Base-by-base conservation (phyloP, 1,284 basidiomycete genomes). In the Abortiporus biennis region DNA sequence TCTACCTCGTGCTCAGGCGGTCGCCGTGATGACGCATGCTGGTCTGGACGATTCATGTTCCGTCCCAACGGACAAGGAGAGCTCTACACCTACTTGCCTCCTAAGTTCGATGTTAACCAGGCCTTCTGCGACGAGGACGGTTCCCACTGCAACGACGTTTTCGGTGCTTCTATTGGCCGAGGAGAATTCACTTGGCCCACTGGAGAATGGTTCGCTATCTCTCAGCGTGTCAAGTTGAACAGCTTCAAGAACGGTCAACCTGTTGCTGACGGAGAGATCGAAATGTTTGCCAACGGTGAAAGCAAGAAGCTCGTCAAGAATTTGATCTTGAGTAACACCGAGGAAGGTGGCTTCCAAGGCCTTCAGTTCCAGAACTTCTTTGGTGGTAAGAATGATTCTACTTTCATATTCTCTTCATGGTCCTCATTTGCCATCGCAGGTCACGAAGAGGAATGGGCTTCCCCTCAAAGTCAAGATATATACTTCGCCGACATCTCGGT, bases 121-220 rank as follows among this genome's bases (percentile, higher is more conserved):
- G 59, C 62, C 0, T 62, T 85, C 1, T 88, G 83, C 57, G 47
- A 59, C 2, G 69, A 76, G 24, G 67, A 72, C 1, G 55, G 61
- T 32, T 80, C 81, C 0, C 68, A 70, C 12, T 86, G 85, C 61
- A 73, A 83, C 52, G 55, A 69, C 2, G 58, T 57, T 3, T 87
- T 85, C 52, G 85, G 85, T 11, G 65, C 82, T 30, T 81, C 80
- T n/a, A 67, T 92, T 51, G 85, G 85, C 13, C 74, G 88, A 20
- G 85, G 85, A 2, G 66, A 80, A 0, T 91, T 85, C 70, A 56
- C 49, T 3, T 91, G 76, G 65, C 61, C 66, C 12, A 51, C 66
- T 3, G 85, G 83, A 3, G 61, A 54, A 27, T 85, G 84, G 80
- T 85, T 79, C 35, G 68, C 60, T 15, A 64, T 87, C 47, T 58